Conservation (phyloP, 2,329 filamentous ascomycete species). For the Fusarium chaquense region DNA sequence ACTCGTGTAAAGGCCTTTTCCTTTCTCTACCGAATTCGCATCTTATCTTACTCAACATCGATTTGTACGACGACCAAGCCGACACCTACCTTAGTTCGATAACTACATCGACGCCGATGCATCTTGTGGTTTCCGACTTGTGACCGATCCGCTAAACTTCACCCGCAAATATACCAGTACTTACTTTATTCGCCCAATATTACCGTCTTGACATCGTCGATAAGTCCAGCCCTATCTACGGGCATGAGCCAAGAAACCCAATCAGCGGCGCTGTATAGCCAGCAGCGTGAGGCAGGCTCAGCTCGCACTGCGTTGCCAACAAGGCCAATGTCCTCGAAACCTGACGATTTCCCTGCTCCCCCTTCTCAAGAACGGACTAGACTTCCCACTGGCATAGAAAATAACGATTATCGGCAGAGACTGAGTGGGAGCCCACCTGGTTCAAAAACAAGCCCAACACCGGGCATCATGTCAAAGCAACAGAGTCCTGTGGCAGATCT, state of each 20-base stretch:
- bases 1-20: slow-evolving; percentile 31
- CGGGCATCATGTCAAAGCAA: slow-evolving; percentile 45
- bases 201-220: slow-evolving; percentile 14
- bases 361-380: slow-evolving; percentile 40
- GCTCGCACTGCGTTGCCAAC: slow-evolving; percentile 55
- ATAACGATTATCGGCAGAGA: slow-evolving; percentile 31
- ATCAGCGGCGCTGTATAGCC: slow-evolving; percentile 44
- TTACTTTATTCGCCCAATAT: slow-evolving; percentile 3
- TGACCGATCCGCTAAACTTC: slow-evolving; percentile 35
- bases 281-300: slow-evolving; percentile 50
- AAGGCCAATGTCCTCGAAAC: slow-evolving; percentile 53
- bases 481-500: slow-evolving; percentile 49
- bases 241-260: slow-evolving; percentile 52
- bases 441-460: slow-evolving; percentile 45
- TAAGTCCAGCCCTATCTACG: slow-evolving; percentile 20
- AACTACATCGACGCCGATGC: slow-evolving; percentile 37
- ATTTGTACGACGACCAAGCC: slow-evolving; percentile 18
- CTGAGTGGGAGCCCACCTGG: slow-evolving; percentile 47
- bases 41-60: slow-evolving; percentile 10
- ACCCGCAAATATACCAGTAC: slow-evolving; percentile 5
- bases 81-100: slow-evolving; percentile 15
- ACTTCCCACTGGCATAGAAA: slow-evolving; percentile 44
- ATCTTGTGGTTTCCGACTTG: slow-evolving; percentile 33
- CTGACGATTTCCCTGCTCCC: slow-evolving; percentile 40
- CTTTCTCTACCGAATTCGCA: slow-evolving; percentile 20